Conservation (phyloP, 345 rosid genomes). For the Salix suchowensis region DNA sequence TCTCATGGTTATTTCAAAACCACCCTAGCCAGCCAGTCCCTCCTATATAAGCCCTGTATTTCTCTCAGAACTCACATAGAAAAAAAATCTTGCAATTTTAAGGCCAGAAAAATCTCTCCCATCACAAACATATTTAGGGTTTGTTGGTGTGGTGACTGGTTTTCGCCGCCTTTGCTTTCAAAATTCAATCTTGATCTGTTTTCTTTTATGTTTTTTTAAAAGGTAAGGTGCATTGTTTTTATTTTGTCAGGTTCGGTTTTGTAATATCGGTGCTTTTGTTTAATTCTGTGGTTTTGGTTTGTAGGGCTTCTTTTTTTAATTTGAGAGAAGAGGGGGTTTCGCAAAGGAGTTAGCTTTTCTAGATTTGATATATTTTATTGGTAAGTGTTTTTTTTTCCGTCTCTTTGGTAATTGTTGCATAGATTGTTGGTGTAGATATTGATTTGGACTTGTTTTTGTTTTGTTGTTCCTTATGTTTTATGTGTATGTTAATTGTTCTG, state of each 20-base stretch:
- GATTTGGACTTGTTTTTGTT: too few relatives aligned
- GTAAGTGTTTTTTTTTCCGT: not conserved
- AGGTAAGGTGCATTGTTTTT: not conserved
- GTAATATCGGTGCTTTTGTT: not conserved
- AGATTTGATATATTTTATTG: constrained; percentile 6
- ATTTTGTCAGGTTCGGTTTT: not conserved
- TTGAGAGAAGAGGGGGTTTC: not conserved
- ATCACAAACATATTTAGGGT: not conserved
- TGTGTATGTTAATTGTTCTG: too few relatives aligned
- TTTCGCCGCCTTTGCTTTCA: not conserved
- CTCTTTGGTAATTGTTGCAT: not conserved
- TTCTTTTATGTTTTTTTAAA: not conserved
- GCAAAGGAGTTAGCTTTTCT: not conserved
- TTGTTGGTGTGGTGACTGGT: not conserved
- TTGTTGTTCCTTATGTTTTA: too few relatives aligned
- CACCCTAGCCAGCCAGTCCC: not conserved
- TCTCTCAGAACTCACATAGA: not conserved
- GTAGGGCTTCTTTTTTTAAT: not conserved
- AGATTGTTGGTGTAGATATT: not conserved
- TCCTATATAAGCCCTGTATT: not conserved
- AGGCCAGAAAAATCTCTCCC: not conserved
- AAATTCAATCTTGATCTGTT: not conserved
- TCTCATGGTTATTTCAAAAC: not conserved
- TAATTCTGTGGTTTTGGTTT: not conserved
- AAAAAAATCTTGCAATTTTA: not conserved